Evolutionary conservation across 1,284 basidiomycete species (phyloP).

Genomic region (Phlebopus sp.): DNA sequence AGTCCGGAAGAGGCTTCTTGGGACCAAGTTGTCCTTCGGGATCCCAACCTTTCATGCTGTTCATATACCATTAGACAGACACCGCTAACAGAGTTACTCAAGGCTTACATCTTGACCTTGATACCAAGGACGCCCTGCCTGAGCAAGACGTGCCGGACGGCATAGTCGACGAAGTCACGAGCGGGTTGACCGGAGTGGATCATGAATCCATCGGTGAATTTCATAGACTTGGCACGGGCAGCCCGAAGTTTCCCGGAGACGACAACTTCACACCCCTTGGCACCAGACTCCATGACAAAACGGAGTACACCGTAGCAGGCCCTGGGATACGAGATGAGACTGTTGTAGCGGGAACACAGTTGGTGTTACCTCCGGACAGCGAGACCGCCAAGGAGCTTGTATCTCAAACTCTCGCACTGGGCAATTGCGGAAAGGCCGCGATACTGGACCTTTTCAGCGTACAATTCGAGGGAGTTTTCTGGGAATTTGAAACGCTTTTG

Average conservation of each 20-base stretch:
- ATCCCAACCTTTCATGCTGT: slow-evolving; percentile 95
- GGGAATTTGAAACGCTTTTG: slow-evolving; percentile 99
- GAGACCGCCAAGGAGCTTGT: slow-evolving; percentile 99
- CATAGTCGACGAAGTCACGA: slow-evolving; percentile 95
- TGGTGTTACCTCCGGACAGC: slow-evolving; percentile 85
- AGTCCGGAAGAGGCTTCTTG: slow-evolving; percentile 3
- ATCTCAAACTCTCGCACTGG: slow-evolving; percentile 97
- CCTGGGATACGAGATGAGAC: slow-evolving; percentile 41
- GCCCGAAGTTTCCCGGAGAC: slow-evolving; percentile 99
- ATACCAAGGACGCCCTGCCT: slow-evolving; percentile 99
- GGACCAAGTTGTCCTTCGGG: slow-evolving; percentile 88
- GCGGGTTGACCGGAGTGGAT: slow-evolving; percentile 99
- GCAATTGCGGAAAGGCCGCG: slow-evolving; percentile 98
- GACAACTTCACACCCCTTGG: slow-evolving; percentile 99
- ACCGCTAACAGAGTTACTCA: background rate
- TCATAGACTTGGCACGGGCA: slow-evolving; percentile 99
- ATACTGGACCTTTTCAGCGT: slow-evolving; percentile 99
- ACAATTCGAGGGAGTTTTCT: slow-evolving; percentile 96
- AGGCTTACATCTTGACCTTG: slow-evolving; percentile 94
- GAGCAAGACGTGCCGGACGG: slow-evolving; percentile 97
- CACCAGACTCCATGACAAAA: slow-evolving; percentile 99
- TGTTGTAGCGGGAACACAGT: slow-evolving; percentile 16
- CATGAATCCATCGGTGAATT: slow-evolving; percentile 99
- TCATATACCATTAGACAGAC: slow-evolving; percentile 10
- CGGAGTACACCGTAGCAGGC: slow-evolving; percentile 99